phyloP scores from a whole-genome alignment of 2,329 filamentous ascomycete species.

The Exophiala sideris region DNA sequence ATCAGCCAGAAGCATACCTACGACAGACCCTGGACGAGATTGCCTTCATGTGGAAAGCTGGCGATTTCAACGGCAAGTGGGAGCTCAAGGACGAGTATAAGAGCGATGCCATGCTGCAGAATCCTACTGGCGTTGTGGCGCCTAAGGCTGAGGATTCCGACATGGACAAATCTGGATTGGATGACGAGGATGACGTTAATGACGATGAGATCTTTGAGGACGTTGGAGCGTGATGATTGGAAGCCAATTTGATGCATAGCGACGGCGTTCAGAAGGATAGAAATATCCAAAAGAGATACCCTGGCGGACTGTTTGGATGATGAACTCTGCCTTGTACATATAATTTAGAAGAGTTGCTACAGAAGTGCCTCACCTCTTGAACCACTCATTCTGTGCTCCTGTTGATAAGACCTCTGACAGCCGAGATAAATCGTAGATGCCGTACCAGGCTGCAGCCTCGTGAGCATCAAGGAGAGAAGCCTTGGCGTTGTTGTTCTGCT shows the following conservation, averaged over 20 bases:
- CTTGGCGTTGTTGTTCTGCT: neutral
- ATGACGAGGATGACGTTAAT: slow-evolving; percentile 27
- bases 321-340: neutral
- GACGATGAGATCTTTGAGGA: slow-evolving; percentile 28
- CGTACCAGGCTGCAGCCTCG: neutral
- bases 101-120: slow-evolving; percentile 32
- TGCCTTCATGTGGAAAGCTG: slow-evolving; percentile 27
- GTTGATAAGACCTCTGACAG: no score
- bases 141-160: slow-evolving; percentile 27
- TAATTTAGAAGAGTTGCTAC: neutral
- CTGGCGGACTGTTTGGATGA: slow-evolving; percentile 31
- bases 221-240: slow-evolving; percentile 12
- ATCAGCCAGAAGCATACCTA: slow-evolving; percentile 90
- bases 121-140: slow-evolving; percentile 21
- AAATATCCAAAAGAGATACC: slow-evolving; percentile 36
- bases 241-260: slow-evolving; percentile 8
- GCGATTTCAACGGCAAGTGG: slow-evolving; percentile 31
- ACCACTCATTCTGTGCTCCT: neutral
- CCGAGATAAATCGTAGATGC: neutral
- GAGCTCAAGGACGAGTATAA: slow-evolving; percentile 35
- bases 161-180: slow-evolving; percentile 26
- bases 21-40: slow-evolving; percentile 68
- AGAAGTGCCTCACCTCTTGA: neutral
- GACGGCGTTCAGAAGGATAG: slow-evolving; percentile 37
- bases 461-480: neutral